Percentiles rank a stretch among this genome's conserved stretches.
phyloP scores from a whole-genome alignment of 345 rosid species.

The Syzygium oleosum region DNA sequence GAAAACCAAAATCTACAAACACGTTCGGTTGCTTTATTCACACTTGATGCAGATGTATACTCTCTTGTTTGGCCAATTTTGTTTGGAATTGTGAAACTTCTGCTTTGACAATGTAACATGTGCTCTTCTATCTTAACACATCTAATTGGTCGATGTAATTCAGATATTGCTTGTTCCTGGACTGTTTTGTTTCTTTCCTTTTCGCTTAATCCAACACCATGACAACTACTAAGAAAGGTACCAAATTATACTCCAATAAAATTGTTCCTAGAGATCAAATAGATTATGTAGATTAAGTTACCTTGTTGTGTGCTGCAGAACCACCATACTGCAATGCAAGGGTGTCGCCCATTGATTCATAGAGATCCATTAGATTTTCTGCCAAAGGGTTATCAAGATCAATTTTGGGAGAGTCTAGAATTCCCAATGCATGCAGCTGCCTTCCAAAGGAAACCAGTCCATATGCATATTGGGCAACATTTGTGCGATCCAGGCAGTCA shows the following conservation, averaged over 20 bases:
- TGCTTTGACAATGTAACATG: neutral
- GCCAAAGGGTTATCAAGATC: slow-evolving; percentile 71
- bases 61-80: neutral
- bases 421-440: slow-evolving; percentile 64
- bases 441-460: slow-evolving; percentile 81
- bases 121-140: neutral
- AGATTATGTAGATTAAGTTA: neutral
- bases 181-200: neutral
- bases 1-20: neutral
- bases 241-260: neutral
- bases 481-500: slow-evolving; percentile 95
- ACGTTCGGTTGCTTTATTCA: neutral
- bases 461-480: slow-evolving; percentile 90
- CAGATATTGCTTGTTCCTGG: neutral
- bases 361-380: slow-evolving; percentile 62
- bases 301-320: slow-evolving; percentile 98
- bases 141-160: neutral
- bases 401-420: slow-evolving; percentile 34
- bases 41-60: neutral
- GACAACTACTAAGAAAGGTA: neutral
- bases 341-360: slow-evolving; percentile 94
- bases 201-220: neutral
- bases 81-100: neutral
- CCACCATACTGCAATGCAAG: slow-evolving; percentile 98
- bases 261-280: neutral